Evolutionary conservation across 495 filamentous ascomycete genomes (phyloP).

Genomic region (Penicillium nucicola): DNA sequence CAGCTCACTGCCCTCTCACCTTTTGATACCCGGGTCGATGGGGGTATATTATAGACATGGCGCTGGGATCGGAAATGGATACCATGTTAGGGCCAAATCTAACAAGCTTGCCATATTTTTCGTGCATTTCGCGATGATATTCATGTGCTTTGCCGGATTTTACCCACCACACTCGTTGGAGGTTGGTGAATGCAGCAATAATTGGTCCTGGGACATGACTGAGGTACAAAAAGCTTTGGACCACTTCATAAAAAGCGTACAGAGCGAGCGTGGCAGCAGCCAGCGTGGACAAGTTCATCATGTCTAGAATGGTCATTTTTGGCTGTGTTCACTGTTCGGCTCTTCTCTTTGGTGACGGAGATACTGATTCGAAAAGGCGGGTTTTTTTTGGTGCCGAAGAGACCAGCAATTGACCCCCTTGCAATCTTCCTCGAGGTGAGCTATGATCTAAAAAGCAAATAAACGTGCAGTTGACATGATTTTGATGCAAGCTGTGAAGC

Average conservation of each 20-base stretch:
- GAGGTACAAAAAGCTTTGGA: neutral
- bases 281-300: too few species aligned
- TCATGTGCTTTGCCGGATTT: conserved; percentile 20
- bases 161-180: conserved; percentile 31
- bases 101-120: conserved; percentile 49
- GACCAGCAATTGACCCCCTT: too few species aligned
- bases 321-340: too few species aligned
- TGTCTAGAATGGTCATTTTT: too few species aligned
- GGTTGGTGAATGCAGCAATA: conserved; percentile 29
- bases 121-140: conserved; percentile 38
- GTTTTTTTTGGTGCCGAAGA: too few species aligned
- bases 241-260: neutral
- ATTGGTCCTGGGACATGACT: conserved; percentile 42
- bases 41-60: conserved; percentile 39
- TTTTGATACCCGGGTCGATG: conserved; percentile 19
- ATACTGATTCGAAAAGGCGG: too few species aligned
- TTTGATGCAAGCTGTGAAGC: too few species aligned
- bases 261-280: too few species aligned
- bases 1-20: conserved; percentile 1
- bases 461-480: too few species aligned
- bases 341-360: too few species aligned
- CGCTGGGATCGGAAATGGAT: conserved; percentile 46
- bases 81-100: conserved; percentile 55
- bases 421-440: too few species aligned
- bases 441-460: too few species aligned